A percentile compares a stretch with the other conserved stretches of the same genome.
Conservation (phyloP, 345 rosid species). For the Eucalyptus curtisii region DNA sequence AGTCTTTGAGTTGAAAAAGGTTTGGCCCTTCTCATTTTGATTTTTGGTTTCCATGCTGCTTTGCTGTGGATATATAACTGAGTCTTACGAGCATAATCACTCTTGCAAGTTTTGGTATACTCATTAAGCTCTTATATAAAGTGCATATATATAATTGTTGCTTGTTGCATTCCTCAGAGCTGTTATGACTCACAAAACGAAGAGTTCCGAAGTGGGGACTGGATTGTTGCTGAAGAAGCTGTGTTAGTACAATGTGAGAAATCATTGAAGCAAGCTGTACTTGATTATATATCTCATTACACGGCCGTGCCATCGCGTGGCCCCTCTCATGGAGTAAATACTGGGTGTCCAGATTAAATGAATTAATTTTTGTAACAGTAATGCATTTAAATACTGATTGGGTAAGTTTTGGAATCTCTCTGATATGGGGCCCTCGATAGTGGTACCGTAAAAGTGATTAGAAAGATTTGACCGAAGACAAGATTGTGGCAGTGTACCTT, state of each 20-base stretch:
- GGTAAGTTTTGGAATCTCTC: neutral
- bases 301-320: neutral
- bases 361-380: neutral
- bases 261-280: conserved; percentile 8
- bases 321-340: neutral
- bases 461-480: neutral
- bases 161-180: conserved; percentile 28
- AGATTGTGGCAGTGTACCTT: neutral
- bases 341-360: neutral
- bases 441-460: neutral
- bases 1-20: neutral
- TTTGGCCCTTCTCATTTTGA: neutral
- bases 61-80: neutral
- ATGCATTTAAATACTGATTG: neutral
- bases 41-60: neutral
- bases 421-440: neutral
- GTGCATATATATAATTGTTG: neutral
- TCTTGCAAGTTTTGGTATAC: neutral
- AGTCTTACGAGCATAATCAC: neutral
- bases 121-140: neutral
- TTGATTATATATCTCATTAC: conserved; percentile 25
- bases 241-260: conserved; percentile 49
- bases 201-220: conserved; percentile 12
- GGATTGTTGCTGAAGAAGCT: conserved; percentile 53
- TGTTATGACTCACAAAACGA: conserved; percentile 20